Base-by-base conservation (phyloP, 495 filamentous ascomycete genomes). In the Neurospora intermedia region DNA sequence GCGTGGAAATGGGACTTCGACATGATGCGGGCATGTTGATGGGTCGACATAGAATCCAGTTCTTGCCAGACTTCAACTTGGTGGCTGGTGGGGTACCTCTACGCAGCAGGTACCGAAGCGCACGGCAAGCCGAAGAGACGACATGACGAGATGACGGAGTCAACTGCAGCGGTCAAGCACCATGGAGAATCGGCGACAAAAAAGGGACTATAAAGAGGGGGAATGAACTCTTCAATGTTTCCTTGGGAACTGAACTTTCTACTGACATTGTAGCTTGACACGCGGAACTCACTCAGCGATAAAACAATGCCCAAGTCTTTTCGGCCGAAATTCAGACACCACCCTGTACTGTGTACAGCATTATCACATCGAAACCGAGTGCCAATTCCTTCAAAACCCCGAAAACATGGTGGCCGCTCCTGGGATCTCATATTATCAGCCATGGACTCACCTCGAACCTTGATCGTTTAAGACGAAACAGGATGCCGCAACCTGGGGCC, bases 141-240 rank as follows among this genome's bases (percentile, higher is more conserved):
- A 31, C 54, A 15, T 62, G 54, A 35, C 54, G 27, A 62, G 54
- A 62, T 62, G 69, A 75, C 72, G 72, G 73, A 69, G 70, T 41
- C 73, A 72, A 42, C 31, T 70, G 71, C 69, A 70, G 75, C 73
- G 74, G 74, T 78, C 78, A 78, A 78, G 75, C 75, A 54, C 75
- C 42, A 70, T 62, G 48, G 70, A 69, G 41, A 73, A 69, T 69
- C 31, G 6, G 43, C 46, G 16, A 31, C 27, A 31, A 31, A 31
- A 31, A 27, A 18, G 31, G 15, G 10, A 54, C 13, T 18, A 35
- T 62, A 62, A 62, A 62, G 54, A 62, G 13, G 54, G 8, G 27
- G 54, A 31, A 62, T 8, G 23, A 62, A 31, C 6, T 13, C 48
- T 59, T 15, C 6, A 31, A 31, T 31, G 27, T 31, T 31, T 31